Conservation (phyloP, 1,139 yeast genomes). For the Spencermartinsiella ligniputridi region DNA sequence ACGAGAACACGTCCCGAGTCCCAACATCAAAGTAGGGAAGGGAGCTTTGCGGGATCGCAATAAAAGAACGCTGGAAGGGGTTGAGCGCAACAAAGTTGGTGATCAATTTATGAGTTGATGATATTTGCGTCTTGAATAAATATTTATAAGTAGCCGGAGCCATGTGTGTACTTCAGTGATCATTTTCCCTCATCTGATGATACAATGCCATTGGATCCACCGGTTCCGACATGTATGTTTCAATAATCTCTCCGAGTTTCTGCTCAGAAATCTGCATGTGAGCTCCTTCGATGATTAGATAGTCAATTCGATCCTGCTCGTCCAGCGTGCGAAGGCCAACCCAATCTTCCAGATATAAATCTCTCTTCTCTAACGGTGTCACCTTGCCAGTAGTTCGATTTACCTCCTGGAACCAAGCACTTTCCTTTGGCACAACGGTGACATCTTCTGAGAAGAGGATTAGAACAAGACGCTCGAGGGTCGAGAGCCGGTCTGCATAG, state of each 20-base stretch:
- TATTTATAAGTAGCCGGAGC: neutral
- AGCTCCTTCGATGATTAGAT: constrained; percentile 49
- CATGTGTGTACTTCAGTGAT: too few species aligned
- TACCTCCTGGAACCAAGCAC: constrained; percentile 59
- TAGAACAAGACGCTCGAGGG: constrained; percentile 52
- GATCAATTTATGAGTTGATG: too few species aligned
- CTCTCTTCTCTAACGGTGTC: constrained; percentile 48
- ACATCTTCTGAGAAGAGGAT: constrained; percentile 57
- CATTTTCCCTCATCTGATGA: neutral
- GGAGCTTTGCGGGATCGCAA: too few species aligned
- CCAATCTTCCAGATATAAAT: constrained; percentile 48
- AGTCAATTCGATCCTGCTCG: constrained; percentile 43
- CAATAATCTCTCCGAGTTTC: constrained; percentile 6
- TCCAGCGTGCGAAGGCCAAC: constrained; percentile 55
- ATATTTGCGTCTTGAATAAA: too few species aligned
- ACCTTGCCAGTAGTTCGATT: constrained; percentile 42
- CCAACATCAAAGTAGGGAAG: too few species aligned
- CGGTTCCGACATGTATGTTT: neutral
- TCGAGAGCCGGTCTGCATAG: constrained; percentile 42
- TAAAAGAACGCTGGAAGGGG: too few species aligned
- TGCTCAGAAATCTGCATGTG: constrained; percentile 61
- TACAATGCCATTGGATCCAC: neutral
- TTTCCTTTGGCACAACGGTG: constrained; percentile 67
- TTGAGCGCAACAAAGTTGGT: too few species aligned
- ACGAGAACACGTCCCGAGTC: too few species aligned